Evolutionary conservation across 1,284 basidiomycete species (phyloP), one percentile per base, ranked within the genome.

Genomic region (Lignosus rhinocerotis): DNA sequence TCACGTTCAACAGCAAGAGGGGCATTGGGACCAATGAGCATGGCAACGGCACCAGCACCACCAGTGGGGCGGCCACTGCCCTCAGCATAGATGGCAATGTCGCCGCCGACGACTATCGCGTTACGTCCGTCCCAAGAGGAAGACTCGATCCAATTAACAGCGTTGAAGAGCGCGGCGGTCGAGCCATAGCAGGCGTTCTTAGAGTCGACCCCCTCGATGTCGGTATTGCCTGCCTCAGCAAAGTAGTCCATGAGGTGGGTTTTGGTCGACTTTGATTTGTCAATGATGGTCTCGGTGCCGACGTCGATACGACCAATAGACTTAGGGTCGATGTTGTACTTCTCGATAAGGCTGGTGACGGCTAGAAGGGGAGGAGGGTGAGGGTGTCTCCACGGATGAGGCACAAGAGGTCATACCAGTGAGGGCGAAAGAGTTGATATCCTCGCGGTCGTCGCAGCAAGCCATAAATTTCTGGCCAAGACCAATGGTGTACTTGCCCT

Each of bases 151-250:
- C 96, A 99, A 82, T 96, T 96, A 74, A 97, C 81, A 53, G 94
- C 90, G 77, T 98, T 98, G 87, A 97, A 98, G 60, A 99, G 86
- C 4, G 96, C 96, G 47, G 96, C 96, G 25, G 96, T 99, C 42
- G 94, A 96, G 49, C 96, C 96, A 74, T 99, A 99, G 81, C 96
- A 99, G 19, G 96, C 96, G 74, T 99, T 99, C 82, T 99, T 99
- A 59, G 93, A 95, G 81, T 99, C 96, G 72, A 99, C 92, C 67
- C 96, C 96, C 78, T 99, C 96, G 63, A 99, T 95, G 74, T 99
- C 96, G 69, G 86, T 87, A 86, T 99, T 99, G 64, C 94, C 96
- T 38, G 89, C 85, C 56, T 84, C 84, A 46, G 88, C 87, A 72
- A 99, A 99, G 68, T 99, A 89, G 77, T 98, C 93, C 96, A 99